phyloP scores from a whole-genome alignment of 2,329 filamentous ascomycete genomes.

The Mariannaea sp. region DNA sequence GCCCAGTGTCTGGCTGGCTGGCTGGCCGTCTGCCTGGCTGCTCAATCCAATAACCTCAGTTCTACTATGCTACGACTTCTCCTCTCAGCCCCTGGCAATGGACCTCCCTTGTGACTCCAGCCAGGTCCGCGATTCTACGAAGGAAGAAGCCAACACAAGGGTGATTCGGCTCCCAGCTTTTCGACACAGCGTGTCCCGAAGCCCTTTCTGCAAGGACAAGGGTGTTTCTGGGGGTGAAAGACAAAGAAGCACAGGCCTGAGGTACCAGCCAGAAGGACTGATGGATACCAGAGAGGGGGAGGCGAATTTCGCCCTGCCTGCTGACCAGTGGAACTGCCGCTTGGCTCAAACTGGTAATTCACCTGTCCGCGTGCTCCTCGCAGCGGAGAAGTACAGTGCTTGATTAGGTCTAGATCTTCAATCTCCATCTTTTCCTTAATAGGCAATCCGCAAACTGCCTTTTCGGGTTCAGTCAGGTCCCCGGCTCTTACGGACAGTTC shows the following conservation, averaged over 20 bases:
- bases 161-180: constrained; percentile 24
- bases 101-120: constrained; percentile 19
- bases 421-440: constrained; percentile 21
- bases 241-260: constrained; percentile 33
- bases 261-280: constrained; percentile 22
- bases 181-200: constrained; percentile 28
- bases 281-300: constrained; percentile 33
- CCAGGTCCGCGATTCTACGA: constrained; percentile 21
- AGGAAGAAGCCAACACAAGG: constrained; percentile 18
- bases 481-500: constrained; percentile 7
- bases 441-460: constrained; percentile 18
- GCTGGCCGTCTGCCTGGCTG: too few relatives aligned
- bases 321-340: constrained; percentile 33
- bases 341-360: constrained; percentile 34
- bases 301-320: constrained; percentile 36
- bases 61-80: background rate
- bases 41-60: background rate
- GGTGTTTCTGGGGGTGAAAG: constrained; percentile 33
- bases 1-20: too few relatives aligned
- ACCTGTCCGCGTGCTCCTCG: constrained; percentile 29
- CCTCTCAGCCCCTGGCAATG: constrained; percentile 4
- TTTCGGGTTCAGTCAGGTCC: constrained; percentile 17
- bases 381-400: constrained; percentile 19
- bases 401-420: constrained; percentile 11
- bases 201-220: constrained; percentile 28